Conservation (phyloP, 768 basidiomycete genomes). For the Calocybe indica region DNA sequence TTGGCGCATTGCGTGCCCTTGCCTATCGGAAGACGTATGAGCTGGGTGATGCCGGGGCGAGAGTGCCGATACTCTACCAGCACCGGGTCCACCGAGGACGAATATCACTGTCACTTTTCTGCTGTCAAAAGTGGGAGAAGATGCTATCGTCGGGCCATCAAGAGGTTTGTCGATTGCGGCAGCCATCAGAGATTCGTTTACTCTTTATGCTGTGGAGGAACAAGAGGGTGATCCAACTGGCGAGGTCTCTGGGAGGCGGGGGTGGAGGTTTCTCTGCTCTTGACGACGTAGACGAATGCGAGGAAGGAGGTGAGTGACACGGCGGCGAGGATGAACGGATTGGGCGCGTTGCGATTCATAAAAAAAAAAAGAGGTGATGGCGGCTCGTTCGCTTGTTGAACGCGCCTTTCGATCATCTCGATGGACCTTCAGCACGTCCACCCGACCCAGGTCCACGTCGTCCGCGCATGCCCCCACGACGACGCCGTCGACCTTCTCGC, state of each 20-base stretch:
- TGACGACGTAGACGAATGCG: conserved; percentile 50
- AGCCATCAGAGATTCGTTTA: conserved; percentile 23
- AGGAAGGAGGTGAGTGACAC: conserved; percentile 52
- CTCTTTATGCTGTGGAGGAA: conserved; percentile 50
- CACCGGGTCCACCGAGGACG: conserved; percentile 95
- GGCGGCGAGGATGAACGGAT: conserved; percentile 56
- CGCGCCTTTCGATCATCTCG: conserved; percentile 8
- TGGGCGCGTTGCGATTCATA: conserved; percentile 40
- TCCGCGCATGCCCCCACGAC: conserved; percentile 58
- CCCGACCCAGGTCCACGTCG: conserved; percentile 51
- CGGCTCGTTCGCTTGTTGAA: neutral
- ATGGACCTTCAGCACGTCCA: conserved; percentile 63
- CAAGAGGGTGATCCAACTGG: conserved; percentile 59
- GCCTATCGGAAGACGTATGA: conserved; percentile 40
- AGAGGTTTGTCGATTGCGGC: conserved; percentile 30
- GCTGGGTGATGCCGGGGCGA: neutral
- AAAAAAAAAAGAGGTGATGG: conserved; percentile 1
- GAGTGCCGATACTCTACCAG: conserved; percentile 43
- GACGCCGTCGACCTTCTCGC: conserved; percentile 69
- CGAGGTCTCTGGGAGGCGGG: conserved; percentile 59
- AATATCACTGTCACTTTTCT: conserved; percentile 83
- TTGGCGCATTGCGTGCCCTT: conserved; percentile 93
- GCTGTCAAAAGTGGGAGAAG: conserved; percentile 48
- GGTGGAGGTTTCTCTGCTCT: conserved; percentile 46
- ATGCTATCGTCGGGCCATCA: conserved; percentile 23